phyloP scores from a whole-genome alignment of 2,329 filamentous ascomycete species.

The Didymella glomerata region DNA sequence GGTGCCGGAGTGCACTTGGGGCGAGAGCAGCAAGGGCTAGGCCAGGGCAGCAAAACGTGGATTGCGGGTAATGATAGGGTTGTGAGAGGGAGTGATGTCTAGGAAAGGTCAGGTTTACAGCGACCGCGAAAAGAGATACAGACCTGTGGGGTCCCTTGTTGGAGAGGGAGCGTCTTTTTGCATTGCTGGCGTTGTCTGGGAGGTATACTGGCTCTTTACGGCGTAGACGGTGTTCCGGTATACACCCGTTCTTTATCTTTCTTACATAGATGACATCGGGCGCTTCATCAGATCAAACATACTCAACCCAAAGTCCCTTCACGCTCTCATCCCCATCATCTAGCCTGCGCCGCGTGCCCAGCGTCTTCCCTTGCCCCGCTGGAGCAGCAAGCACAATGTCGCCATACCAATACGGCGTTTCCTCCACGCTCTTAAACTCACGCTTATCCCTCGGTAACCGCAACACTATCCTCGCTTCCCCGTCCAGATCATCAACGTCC shows the following conservation, averaged over 20 bases:
- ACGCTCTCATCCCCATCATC: conserved; percentile 28
- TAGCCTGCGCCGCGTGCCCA: conserved; percentile 24
- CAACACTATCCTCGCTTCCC: conserved; percentile 32
- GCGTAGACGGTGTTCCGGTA: background rate
- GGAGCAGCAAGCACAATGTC: conserved; percentile 35
- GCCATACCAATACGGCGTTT: conserved; percentile 38
- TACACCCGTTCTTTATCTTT: background rate
- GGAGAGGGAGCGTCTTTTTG: background rate
- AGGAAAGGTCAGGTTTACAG: background rate
- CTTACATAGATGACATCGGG: background rate
- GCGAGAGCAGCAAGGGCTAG: background rate
- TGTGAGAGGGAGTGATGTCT: background rate
- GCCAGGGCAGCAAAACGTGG: conserved; percentile 6
- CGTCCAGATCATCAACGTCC: conserved; percentile 21
- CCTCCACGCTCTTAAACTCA: conserved; percentile 27
- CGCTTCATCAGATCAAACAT: conserved; percentile 19
- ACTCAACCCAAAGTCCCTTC: conserved; percentile 39
- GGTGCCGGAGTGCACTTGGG: conserved; percentile 2
- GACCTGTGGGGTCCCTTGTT: background rate
- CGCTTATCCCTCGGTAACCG: conserved; percentile 30
- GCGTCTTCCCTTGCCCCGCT: conserved; percentile 15
- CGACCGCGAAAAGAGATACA: background rate
- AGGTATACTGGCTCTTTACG: background rate
- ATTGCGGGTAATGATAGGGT: conserved; percentile 6
- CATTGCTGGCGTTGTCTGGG: background rate